phyloP scores from a whole-genome alignment of 2,329 filamentous ascomycete species.

The Pleoardoris graminearum region DNA sequence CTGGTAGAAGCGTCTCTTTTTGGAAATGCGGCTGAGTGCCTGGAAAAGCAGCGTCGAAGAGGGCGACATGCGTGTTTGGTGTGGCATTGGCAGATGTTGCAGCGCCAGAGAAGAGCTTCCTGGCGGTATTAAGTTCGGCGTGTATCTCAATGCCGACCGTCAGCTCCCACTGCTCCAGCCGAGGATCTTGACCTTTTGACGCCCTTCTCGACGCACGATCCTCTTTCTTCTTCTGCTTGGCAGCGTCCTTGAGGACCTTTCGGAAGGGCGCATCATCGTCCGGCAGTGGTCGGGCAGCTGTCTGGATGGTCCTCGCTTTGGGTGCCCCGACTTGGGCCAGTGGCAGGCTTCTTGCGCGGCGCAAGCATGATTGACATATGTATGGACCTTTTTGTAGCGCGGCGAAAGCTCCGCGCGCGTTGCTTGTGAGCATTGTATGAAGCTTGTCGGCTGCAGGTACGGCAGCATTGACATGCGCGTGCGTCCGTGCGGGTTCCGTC shows the following conservation, averaged over 20 bases:
- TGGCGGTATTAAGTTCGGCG: constrained; percentile 85
- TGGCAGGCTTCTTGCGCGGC: constrained; percentile 20
- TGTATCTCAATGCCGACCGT: constrained; percentile 98
- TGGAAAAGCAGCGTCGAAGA: constrained; percentile 87
- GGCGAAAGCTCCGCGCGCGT: constrained; percentile 23
- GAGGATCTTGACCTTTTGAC: constrained; percentile 20
- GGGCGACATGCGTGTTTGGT: constrained; percentile 84
- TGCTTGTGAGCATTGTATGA: constrained; percentile 36
- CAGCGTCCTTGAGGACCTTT: constrained; percentile 44
- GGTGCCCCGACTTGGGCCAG: constrained; percentile 12
- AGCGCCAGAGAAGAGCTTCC: constrained; percentile 83
- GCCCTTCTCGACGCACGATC: constrained; percentile 14
- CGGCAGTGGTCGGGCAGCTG: constrained; percentile 19
- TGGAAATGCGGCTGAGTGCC: constrained; percentile 88
- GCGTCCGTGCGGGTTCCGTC: constrained; percentile 32
- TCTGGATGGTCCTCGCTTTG: constrained; percentile 28
- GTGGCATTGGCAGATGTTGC: constrained; percentile 57
- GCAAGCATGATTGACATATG: constrained; percentile 36
- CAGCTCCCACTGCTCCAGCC: constrained; percentile 74
- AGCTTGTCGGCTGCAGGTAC: constrained; percentile 20
- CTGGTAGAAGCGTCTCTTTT: constrained; percentile 78
- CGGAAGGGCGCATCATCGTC: constrained; percentile 40
- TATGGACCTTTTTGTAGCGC: constrained; percentile 29
- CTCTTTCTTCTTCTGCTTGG: constrained; percentile 39
- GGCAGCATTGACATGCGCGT: constrained; percentile 23